Percentiles rank a stretch among this genome's conserved stretches.
phyloP scores from a whole-genome alignment of 495 filamentous ascomycete species.

The Astrocystis sublimbata region DNA sequence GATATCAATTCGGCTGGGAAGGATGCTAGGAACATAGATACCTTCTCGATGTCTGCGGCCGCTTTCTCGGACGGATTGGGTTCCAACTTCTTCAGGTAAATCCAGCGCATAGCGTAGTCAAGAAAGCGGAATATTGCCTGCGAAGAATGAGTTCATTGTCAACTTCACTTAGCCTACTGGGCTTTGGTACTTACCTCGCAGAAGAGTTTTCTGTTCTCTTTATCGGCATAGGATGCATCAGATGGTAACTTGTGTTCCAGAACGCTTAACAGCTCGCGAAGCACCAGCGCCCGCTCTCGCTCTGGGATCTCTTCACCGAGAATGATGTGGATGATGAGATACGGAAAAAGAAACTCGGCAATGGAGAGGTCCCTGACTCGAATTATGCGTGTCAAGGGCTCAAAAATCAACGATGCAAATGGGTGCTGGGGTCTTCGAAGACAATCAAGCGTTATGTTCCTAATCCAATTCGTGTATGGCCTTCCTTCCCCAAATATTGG shows the following conservation, averaged over 20 bases:
- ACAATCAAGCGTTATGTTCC: conserved; percentile 75
- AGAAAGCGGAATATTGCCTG: conserved; percentile 87
- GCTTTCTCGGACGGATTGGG: conserved; percentile 37
- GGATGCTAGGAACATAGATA: conserved; percentile 50
- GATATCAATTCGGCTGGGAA: conserved; percentile 88
- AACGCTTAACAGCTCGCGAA: conserved; percentile 69
- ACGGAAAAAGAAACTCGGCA: conserved; percentile 83
- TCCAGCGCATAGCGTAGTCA: conserved; percentile 88
- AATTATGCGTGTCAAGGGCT: conserved; percentile 76
- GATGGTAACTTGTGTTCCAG: conserved; percentile 61
- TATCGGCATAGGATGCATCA: conserved; percentile 53
- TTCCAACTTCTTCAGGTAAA: conserved; percentile 69
- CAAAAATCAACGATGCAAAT: conserved; percentile 72
- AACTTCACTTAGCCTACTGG: background rate
- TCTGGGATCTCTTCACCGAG: conserved; percentile 62
- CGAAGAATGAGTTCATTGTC: background rate
- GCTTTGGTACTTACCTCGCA: conserved; percentile 65
- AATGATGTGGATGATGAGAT: conserved; percentile 75
- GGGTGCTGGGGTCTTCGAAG: conserved; percentile 69
- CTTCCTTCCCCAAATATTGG: conserved; percentile 68
- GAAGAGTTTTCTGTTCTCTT: conserved; percentile 73
- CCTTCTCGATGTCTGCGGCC: conserved; percentile 36
- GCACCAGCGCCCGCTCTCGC: conserved; percentile 64
- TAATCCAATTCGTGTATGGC: conserved; percentile 77
- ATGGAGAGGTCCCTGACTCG: conserved; percentile 80